A percentile compares a stretch with the other conserved stretches of the same genome.
Conservation (phyloP, 768 basidiomycete species). For the Asterophora lycoperdoides region DNA sequence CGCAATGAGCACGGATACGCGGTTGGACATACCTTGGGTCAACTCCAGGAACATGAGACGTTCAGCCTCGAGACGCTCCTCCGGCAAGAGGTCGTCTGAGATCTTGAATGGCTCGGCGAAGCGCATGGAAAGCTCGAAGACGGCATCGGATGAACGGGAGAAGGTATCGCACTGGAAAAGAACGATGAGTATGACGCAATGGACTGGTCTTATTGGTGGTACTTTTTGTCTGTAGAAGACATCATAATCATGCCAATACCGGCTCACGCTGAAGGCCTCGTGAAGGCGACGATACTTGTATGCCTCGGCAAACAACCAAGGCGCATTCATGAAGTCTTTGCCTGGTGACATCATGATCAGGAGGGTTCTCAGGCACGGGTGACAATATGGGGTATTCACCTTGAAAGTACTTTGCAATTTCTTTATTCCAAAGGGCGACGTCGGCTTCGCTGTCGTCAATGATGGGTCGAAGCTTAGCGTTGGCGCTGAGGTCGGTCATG, state of each 20-base stretch:
- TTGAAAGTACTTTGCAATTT: constrained; percentile 92
- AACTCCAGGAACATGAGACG: constrained; percentile 88
- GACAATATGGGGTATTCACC: constrained; percentile 37
- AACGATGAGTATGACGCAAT: background rate
- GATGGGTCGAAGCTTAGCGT: constrained; percentile 81
- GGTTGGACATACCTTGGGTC: constrained; percentile 64
- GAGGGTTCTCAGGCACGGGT: background rate
- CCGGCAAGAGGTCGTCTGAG: constrained; percentile 44
- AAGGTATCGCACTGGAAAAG: constrained; percentile 81
- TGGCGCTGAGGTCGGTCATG: constrained; percentile 82
- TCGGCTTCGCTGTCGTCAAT: constrained; percentile 90
- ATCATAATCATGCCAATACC: constrained; percentile 87
- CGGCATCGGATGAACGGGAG: constrained; percentile 85
- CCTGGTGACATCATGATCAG: constrained; percentile 34
- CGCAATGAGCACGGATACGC: constrained; percentile 1
- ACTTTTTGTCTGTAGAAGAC: constrained; percentile 95
- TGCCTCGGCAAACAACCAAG: constrained; percentile 95
- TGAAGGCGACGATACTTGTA: constrained; percentile 90
- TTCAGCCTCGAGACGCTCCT: constrained; percentile 65
- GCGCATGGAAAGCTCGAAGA: constrained; percentile 89
- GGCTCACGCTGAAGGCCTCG: constrained; percentile 90
- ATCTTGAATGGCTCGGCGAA: constrained; percentile 83
- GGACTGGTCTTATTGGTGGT: background rate
- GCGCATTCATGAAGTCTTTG: constrained; percentile 92
- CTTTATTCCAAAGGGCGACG: constrained; percentile 95